Evolutionary conservation across 768 basidiomycete species (phyloP), one percentile per base, ranked within the genome.

Genomic region (Termitomyces titanicus): DNA sequence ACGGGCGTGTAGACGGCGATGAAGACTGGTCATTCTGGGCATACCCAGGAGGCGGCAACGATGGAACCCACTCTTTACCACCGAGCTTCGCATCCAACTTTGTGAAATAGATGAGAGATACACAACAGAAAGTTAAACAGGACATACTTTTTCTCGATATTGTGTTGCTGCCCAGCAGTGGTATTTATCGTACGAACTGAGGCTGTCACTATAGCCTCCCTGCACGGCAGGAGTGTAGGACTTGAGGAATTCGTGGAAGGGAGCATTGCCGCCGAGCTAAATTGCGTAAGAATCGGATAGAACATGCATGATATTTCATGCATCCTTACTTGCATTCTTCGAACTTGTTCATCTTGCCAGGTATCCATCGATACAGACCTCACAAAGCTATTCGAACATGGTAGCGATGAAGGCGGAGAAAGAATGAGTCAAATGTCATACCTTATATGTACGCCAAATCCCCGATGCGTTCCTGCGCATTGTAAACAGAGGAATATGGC

Each of bases 341-440:
- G 85, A 60, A 93, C 74, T 70, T 97, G 94, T 56, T 95, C 92
- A 35, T 85, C 82, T 61, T 90, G 87, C 93, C 94, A 97, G 61
- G 93, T 89, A 72, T 97, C 95, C 95, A 97, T 98, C 51, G 94
- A 94, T 60, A 94, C 84, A 39, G 91, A 93, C 67, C 94, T 81
- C 53, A 96, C 92, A 71, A 94, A 96, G 69, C 89, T 92, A 71
- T 59, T 33, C 54, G 62, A n/a, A 62, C 49, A 63, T 52, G 48
- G 59, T 24, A 55, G 0, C 70, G 53, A 68, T 63, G 56, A 61
- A 48, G 12, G 49, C 47, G 51, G n/a, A 22, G 20, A 38, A 17
- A 31, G 17, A 37, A 57, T 63, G 61, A 45, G 57, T 47, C 11
- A 1, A 58, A 53, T 63, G 37, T 66, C 72, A 62, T 60, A 75